Conservation (phyloP, 2,329 filamentous ascomycete genomes). For the Stachybotrys echinatus region DNA sequence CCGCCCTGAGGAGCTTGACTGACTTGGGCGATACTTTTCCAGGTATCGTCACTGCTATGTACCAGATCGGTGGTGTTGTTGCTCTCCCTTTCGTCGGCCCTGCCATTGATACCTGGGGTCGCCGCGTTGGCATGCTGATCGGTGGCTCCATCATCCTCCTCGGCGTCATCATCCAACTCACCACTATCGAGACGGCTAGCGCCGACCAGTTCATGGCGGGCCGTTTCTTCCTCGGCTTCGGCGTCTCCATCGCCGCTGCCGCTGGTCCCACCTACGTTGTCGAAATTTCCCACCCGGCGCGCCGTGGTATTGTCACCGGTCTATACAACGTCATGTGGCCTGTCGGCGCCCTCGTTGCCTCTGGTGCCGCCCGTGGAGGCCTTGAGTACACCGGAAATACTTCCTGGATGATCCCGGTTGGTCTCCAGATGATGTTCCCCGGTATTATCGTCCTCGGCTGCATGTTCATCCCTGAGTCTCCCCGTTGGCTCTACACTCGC, state of each 20-base stretch:
- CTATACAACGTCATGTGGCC: slow-evolving; percentile 45
- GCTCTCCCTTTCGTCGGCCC: slow-evolving; percentile 44
- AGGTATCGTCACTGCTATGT: slow-evolving; percentile 31
- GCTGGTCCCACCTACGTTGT: slow-evolving; percentile 43
- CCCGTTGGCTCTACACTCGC: slow-evolving; percentile 34
- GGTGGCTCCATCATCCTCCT: slow-evolving; percentile 38
- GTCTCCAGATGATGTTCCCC: slow-evolving; percentile 34
- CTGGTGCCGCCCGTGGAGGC: slow-evolving; percentile 37
- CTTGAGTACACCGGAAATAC: slow-evolving; percentile 20
- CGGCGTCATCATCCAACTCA: slow-evolving; percentile 39
- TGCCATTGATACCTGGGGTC: slow-evolving; percentile 40
- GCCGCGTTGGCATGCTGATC: slow-evolving; percentile 40
- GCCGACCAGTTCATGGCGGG: slow-evolving; percentile 44
- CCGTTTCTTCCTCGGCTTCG: slow-evolving; percentile 56
- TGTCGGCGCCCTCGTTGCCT: slow-evolving; percentile 41
- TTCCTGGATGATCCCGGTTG: slow-evolving; percentile 34
- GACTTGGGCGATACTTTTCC: not conserved
- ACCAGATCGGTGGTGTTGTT: slow-evolving; percentile 43
- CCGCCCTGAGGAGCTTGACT: too few relatives aligned
- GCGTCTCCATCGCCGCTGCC: slow-evolving; percentile 39
- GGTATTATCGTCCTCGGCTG: slow-evolving; percentile 22
- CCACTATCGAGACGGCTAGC: slow-evolving; percentile 21
- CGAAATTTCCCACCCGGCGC: slow-evolving; percentile 40
- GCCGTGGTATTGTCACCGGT: slow-evolving; percentile 47
- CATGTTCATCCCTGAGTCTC: slow-evolving; percentile 28